These are phyloP conservation scores for Sphenostylis stenocarpa DNA, from an alignment of 306 rosid species.

Conservation along the genomic window DNA sequence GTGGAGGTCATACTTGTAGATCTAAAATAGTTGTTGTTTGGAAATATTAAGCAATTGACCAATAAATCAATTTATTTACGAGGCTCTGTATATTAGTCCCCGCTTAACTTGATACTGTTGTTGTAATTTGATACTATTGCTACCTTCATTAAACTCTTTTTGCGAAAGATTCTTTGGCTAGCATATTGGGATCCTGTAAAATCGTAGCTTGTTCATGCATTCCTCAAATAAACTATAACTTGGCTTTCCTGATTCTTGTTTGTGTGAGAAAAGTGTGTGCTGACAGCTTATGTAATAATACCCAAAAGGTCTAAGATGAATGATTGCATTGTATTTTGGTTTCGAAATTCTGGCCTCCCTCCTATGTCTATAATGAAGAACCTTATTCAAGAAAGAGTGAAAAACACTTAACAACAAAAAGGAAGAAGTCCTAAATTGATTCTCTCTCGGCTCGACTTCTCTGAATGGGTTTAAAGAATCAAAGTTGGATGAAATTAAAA, in stretches of 20 bases:
- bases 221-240: background rate
- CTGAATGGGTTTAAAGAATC: background rate
- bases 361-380: background rate
- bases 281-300: background rate
- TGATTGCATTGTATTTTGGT: conserved; percentile 26
- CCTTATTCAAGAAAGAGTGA: background rate
- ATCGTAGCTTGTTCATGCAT: background rate
- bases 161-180: background rate
- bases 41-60: conserved; percentile 1
- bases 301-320: background rate
- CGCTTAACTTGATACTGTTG: background rate
- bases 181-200: conserved; percentile 8
- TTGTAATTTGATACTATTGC: background rate
- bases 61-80: background rate
- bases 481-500: background rate
- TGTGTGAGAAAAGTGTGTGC: conserved; percentile 8
- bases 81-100: background rate
- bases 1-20: background rate
- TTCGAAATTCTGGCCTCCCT: background rate
- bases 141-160: background rate
- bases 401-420: conserved; percentile 10
- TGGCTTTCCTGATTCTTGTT: conserved; percentile 10
- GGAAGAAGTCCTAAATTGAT: background rate
- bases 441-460: background rate
- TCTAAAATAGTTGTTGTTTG: background rate